Percentiles rank a stretch among this genome's conserved stretches.
These are phyloP conservation scores for Prunella vulgaris DNA, from an alignment of 257 asterid species.

Conservation along the genomic window DNA sequence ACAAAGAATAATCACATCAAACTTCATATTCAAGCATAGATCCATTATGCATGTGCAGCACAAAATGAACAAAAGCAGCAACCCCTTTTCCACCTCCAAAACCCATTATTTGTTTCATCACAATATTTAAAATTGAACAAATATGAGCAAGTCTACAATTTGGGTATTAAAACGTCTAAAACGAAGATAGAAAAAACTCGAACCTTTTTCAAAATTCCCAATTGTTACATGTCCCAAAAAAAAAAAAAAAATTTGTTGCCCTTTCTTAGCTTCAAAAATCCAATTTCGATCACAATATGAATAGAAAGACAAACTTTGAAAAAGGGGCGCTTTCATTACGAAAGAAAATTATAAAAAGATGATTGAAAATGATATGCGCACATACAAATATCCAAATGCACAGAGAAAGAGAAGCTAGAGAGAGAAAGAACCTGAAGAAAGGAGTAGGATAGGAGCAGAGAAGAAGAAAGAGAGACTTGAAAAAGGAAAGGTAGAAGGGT, in stretches of 20 bases:
- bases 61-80: slow-evolving; percentile 3
- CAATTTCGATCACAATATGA: slow-evolving; percentile 23
- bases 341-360: background rate
- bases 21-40: slow-evolving; percentile 28
- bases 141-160: background rate
- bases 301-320: slow-evolving; percentile 8
- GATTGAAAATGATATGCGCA: slow-evolving; percentile 7
- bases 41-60: slow-evolving; percentile 28
- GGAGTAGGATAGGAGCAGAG: slow-evolving; percentile 3
- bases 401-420: slow-evolving; percentile 5
- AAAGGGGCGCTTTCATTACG: background rate
- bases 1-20: slow-evolving; percentile 22
- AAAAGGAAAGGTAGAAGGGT: background rate
- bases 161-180: background rate
- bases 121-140: background rate
- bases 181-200: background rate
- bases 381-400: background rate
- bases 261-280: slow-evolving; percentile 11
- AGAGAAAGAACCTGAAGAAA: slow-evolving; percentile 26
- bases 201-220: background rate
- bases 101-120: slow-evolving; percentile 6
- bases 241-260: too few relatives aligned
- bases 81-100: slow-evolving; percentile 11
- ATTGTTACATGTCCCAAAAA: too few relatives aligned
- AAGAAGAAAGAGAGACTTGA: slow-evolving; percentile 3